Base-by-base conservation (phyloP, 23 red algal genomes). In the Gracilariopsis chorda region DNA sequence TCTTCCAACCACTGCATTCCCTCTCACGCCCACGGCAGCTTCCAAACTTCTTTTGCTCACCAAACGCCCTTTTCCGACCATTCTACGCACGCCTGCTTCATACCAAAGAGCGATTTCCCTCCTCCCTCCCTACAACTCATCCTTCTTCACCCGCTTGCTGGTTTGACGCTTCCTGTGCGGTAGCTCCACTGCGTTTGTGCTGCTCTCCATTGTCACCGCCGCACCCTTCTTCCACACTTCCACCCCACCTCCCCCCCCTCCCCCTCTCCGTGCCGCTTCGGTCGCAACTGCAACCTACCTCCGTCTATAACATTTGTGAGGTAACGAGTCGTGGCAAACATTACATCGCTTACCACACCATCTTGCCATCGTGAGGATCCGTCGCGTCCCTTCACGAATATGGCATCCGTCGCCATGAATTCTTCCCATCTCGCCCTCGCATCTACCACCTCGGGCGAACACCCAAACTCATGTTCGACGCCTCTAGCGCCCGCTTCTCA, bases 331-430 rank as follows among this genome's bases (percentile, higher is more conserved):
- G 67, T 73, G 67, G 67, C 36, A 14, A 73, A 73, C 37, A 42
- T 42, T 73, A 25, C 40, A 37, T 24, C 42, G 67, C 67, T 20
- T 35, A 4, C 11, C 67, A 73, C 67, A 42, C 67, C n/a, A n/a
- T 36, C 67, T 73, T 73, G 67, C 32, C 7, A 0, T 73, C 37
- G 28, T 47, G n/a, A 20, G 67, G 67, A 73, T 45, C 67, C 67
- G 67, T 42, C n/a, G 42, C 67, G 67, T 42, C 40, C 67, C 11
- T 28, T 5, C 42, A 17, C 40, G 67, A 73, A 73, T 35, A 80
- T 80, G 76, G 76, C 76, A 32, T 80, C 76, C 28, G 76, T 80
- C 48, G 52, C 76, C 52, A 57, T 80, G 52, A 80, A 80, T 59
- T 13, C 76, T 48, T 36, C 76, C 48, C 76, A 80, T 57, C 52